phyloP scores from a whole-genome alignment of 306 rosid genomes.

The Vicia villosa region DNA sequence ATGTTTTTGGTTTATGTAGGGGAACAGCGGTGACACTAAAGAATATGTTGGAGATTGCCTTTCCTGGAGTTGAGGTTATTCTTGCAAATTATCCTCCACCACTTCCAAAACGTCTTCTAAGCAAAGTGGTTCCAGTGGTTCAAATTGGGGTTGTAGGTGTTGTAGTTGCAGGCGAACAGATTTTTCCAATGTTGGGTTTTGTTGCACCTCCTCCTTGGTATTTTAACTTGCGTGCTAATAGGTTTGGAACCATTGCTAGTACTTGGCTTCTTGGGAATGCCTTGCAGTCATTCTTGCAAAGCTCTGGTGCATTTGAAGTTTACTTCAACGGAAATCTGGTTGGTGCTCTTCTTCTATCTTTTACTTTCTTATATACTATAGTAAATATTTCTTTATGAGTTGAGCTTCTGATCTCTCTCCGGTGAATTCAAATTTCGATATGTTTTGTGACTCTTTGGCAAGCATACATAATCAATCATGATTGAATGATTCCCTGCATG shows the following conservation, averaged over 20 bases:
- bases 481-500: not conserved
- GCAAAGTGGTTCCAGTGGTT: conserved; percentile 69
- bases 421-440: conserved; percentile 7
- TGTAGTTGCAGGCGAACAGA: conserved; percentile 72
- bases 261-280: conserved; percentile 90
- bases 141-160: conserved; percentile 68
- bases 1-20: conserved; percentile 45
- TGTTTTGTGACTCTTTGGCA: conserved; percentile 6
- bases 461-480: conserved; percentile 8
- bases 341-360: conserved; percentile 38
- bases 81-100: conserved; percentile 73
- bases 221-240: conserved; percentile 65
- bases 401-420: conserved; percentile 3
- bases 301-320: conserved; percentile 83
- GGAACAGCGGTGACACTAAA: conserved; percentile 70
- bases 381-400: conserved; percentile 2
- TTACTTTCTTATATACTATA: not conserved
- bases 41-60: conserved; percentile 66
- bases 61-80: conserved; percentile 64
- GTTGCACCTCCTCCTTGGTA: conserved; percentile 77
- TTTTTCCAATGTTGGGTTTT: conserved; percentile 69
- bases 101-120: conserved; percentile 66
- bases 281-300: conserved; percentile 74
- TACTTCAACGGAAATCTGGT: conserved; percentile 83
- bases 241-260: conserved; percentile 69